Evolutionary conservation across 257 asterid species (phyloP).

Genomic region (Orobanche coerulescens): DNA sequence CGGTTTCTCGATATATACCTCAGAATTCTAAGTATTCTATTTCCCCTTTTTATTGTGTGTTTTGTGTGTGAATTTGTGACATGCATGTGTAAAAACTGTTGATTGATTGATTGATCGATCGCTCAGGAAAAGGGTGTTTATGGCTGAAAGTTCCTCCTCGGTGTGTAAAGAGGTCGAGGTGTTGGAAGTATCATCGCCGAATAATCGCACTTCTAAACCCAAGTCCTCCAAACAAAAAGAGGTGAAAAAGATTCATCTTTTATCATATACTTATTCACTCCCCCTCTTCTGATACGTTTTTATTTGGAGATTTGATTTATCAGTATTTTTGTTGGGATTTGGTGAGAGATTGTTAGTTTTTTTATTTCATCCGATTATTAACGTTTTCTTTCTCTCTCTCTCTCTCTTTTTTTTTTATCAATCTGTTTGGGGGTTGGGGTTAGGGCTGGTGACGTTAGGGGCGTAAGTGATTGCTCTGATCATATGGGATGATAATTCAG

Average conservation of each 20-base stretch:
- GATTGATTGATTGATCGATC: conserved; percentile 21
- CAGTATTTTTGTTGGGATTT: not conserved
- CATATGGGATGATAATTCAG: conserved; percentile 2
- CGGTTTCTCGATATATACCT: conserved; percentile 35
- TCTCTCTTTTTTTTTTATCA: not conserved
- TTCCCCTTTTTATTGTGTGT: not conserved
- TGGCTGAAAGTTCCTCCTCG: conserved; percentile 52
- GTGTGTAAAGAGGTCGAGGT: conserved; percentile 48
- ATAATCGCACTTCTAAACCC: conserved; percentile 30
- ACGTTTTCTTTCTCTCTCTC: not conserved
- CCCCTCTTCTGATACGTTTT: not conserved
- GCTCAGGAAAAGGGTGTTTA: conserved; percentile 59
- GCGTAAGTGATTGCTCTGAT: not conserved
- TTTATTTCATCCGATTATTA: not conserved
- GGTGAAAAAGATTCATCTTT: conserved; percentile 29
- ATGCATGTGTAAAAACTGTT: conserved; percentile 22
- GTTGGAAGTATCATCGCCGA: conserved; percentile 47
- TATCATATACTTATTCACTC: no score
- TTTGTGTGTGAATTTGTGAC: conserved; percentile 7
- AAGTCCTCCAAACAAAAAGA: conserved; percentile 39
- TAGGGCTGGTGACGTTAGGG: not conserved
- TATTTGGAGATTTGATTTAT: not conserved
- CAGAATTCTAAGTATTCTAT: conserved; percentile 39
- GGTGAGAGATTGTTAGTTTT: not conserved
- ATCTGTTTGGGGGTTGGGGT: not conserved